A percentile compares a stretch with the other conserved stretches of the same genome.
These are phyloP conservation scores for Mycosarcoma mackinlayi DNA, from an alignment of 1,284 basidiomycete species.

Conservation along the genomic window DNA sequence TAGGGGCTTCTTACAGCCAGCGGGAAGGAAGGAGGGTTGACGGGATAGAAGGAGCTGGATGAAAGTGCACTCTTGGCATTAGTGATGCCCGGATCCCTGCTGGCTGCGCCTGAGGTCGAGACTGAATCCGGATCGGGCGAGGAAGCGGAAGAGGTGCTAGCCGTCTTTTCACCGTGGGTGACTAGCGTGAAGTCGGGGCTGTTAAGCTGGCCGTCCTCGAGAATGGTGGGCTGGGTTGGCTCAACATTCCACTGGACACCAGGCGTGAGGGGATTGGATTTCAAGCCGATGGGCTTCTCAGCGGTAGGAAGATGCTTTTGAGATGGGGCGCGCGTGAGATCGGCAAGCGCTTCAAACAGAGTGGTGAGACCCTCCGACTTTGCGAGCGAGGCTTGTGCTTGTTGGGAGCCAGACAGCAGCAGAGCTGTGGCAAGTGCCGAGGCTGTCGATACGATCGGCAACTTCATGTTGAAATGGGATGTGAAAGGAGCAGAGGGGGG, in stretches of 20 bases:
- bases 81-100: constrained; percentile 36
- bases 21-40: constrained; percentile 63
- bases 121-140: constrained; percentile 19
- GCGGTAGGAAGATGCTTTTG: constrained; percentile 31
- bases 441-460: constrained; percentile 24
- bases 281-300: constrained; percentile 14
- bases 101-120: constrained; percentile 17
- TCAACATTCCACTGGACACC: constrained; percentile 46
- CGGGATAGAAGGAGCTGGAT: constrained; percentile 55
- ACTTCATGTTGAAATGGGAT: constrained; percentile 14
- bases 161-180: constrained; percentile 22
- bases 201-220: constrained; percentile 37
- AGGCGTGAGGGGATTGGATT: constrained; percentile 24
- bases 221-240: constrained; percentile 14
- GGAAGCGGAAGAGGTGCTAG: background rate
- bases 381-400: constrained; percentile 34
- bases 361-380: constrained; percentile 30
- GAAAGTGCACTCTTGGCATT: constrained; percentile 32
- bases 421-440: constrained; percentile 23
- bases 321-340: constrained; percentile 34
- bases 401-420: constrained; percentile 24
- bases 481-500: background rate
- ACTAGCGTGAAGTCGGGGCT: constrained; percentile 32
- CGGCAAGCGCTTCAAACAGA: constrained; percentile 45
- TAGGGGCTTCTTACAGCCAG: constrained; percentile 61